Percentiles rank a stretch among this genome's conserved stretches.
Conservation (phyloP, 495 filamentous ascomycete species). For the Pyrenopolyporus hunteri region DNA sequence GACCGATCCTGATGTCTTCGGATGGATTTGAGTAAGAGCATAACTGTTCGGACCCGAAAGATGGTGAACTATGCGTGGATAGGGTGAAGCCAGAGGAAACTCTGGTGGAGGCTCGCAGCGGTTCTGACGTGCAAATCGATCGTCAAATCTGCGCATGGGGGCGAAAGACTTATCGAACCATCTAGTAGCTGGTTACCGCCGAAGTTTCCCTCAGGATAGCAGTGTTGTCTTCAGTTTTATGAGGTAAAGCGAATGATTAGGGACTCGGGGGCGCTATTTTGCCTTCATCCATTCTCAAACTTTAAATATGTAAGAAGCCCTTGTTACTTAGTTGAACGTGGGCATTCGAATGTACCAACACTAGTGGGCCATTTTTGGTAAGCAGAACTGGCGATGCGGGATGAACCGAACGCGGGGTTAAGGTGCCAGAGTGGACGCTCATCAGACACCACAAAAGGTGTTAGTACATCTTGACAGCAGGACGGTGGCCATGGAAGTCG, state of each 20-base stretch:
- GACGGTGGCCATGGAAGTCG: conserved; percentile 8
- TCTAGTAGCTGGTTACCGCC: conserved; percentile 9
- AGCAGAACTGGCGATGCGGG: conserved; percentile 8
- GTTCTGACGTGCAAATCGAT: conserved; percentile 10
- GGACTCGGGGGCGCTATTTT: conserved; percentile 8
- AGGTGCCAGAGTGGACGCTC: conserved; percentile 8
- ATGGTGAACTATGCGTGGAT: conserved; percentile 7
- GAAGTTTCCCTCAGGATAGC: conserved; percentile 9
- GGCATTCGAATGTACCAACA: conserved; percentile 10
- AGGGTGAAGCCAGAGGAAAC: conserved; percentile 9
- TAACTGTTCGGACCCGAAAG: conserved; percentile 8
- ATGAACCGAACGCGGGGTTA: conserved; percentile 8
- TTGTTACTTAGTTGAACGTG: conserved; percentile 9
- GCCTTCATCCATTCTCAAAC: conserved; percentile 10
- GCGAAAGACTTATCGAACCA: conserved; percentile 10
- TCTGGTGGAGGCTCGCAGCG: conserved; percentile 8
- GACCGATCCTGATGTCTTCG: conserved; percentile 9
- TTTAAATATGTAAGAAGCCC: conserved; percentile 11
- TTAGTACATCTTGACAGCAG: conserved; percentile 10
- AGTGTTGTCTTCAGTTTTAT: conserved; percentile 11
- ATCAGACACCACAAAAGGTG: conserved; percentile 10
- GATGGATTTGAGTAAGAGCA: conserved; percentile 10
- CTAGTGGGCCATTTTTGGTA: conserved; percentile 10
- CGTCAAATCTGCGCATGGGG: conserved; percentile 9
- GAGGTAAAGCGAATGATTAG: conserved; percentile 10